Conservation (phyloP, 495 filamentous ascomycete species). For the Xylaria nigripes region DNA sequence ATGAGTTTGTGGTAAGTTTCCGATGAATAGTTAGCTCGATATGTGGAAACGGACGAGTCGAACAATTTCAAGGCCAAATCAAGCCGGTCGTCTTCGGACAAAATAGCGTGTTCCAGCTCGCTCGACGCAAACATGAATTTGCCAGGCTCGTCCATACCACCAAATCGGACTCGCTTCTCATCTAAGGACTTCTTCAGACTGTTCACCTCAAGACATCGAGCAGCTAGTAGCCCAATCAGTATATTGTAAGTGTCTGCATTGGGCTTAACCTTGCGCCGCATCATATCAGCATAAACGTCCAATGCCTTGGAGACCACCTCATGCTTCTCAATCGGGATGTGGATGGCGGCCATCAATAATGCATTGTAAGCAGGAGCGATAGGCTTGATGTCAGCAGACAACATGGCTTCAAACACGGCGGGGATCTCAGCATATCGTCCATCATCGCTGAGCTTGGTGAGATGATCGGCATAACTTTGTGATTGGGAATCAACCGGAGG, state of each 20-base stretch:
- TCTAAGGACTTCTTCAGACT: conserved; percentile 62
- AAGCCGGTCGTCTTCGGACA: conserved; percentile 79
- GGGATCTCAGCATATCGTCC: conserved; percentile 77
- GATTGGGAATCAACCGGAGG: conserved; percentile 48
- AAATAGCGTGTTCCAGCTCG: conserved; percentile 71
- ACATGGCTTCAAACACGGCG: conserved; percentile 77
- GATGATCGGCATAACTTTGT: conserved; percentile 61
- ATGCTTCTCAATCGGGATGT: conserved; percentile 60
- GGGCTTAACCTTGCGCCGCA: conserved; percentile 71
- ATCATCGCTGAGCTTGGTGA: conserved; percentile 59
- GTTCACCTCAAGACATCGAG: conserved; percentile 64
- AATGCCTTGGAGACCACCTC: conserved; percentile 83
- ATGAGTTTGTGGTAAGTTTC: conserved; percentile 77
- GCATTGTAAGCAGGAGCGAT: conserved; percentile 83
- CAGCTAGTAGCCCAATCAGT: conserved; percentile 70
- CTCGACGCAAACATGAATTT: conserved; percentile 87
- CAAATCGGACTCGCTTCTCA: conserved; percentile 67
- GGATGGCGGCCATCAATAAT: conserved; percentile 71
- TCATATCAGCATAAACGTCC: conserved; percentile 94
- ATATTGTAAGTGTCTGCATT: conserved; percentile 80
- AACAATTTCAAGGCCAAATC: conserved; percentile 79
- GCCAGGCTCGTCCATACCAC: conserved; percentile 75
- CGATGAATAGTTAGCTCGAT: conserved; percentile 47
- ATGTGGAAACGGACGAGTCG: conserved; percentile 56
- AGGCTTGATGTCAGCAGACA: conserved; percentile 67